Conservation (phyloP, 2,329 filamentous ascomycete genomes). For the Byssothecium circinans region DNA sequence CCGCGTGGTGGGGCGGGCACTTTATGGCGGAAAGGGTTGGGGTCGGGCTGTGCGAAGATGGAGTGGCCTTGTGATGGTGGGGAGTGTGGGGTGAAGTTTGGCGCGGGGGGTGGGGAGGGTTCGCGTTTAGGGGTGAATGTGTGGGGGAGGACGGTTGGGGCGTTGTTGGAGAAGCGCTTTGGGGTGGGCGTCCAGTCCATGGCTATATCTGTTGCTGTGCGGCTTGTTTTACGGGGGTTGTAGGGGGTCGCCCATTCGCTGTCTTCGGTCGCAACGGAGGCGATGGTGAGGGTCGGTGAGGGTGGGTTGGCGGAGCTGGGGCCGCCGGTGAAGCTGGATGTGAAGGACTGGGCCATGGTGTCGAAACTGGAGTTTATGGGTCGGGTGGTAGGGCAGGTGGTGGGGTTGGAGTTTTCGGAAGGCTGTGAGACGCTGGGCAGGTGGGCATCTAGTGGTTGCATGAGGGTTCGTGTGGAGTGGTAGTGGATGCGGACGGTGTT, state of each 20-base stretch:
- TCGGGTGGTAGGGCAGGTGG: constrained; percentile 27
- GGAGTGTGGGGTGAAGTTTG: constrained; percentile 1
- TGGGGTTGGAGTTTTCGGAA: constrained; percentile 18
- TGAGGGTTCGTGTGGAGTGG: constrained; percentile 39
- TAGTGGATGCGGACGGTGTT: constrained; percentile 61
- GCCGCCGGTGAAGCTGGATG: constrained; percentile 42
- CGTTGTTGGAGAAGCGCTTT: constrained; percentile 42
- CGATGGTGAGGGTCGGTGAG: constrained; percentile 34
- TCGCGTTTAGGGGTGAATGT: constrained; percentile 20
- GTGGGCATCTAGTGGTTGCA: constrained; percentile 25
- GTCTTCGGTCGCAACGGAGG: constrained; percentile 25
- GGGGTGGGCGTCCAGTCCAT: constrained; percentile 75
- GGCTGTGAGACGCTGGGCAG: constrained; percentile 20
- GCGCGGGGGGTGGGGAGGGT: constrained; percentile 11
- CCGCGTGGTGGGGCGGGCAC: constrained; percentile 68
- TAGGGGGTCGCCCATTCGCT: constrained; percentile 32
- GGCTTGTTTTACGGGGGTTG: neutral
- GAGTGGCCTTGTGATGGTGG: constrained; percentile 14
- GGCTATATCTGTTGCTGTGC: constrained; percentile 48
- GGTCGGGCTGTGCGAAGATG: constrained; percentile 36
- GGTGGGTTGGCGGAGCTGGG: constrained; percentile 26
- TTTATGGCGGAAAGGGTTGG: constrained; percentile 67
- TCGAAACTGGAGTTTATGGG: constrained; percentile 36
- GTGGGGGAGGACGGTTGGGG: constrained; percentile 24
- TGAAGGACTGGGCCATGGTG: constrained; percentile 43